phyloP scores from a whole-genome alignment of 139 green algal species.

The Closterium sp. region DNA sequence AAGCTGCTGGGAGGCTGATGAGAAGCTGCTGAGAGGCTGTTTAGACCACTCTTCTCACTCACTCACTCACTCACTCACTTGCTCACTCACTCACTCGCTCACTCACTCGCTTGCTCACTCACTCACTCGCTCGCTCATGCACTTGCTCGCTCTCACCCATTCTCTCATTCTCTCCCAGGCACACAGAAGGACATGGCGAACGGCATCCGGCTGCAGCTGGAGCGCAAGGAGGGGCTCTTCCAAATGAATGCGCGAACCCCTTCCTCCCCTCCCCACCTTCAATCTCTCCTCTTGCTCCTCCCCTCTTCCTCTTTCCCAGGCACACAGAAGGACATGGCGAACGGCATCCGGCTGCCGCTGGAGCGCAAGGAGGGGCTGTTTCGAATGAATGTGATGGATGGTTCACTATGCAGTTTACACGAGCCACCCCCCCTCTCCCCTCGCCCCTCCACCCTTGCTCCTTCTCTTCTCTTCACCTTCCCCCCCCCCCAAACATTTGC shows the following conservation, averaged over 20 bases:
- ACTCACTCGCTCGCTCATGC: too few species aligned
- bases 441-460: neutral
- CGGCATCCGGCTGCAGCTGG: conserved; percentile 82
- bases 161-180: neutral
- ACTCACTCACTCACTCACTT: too few species aligned
- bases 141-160: too few species aligned
- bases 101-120: too few species aligned
- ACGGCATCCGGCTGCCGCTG: conserved; percentile 81
- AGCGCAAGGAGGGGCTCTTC: conserved; percentile 99
- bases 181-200: conserved; percentile 17
- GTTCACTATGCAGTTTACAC: neutral
- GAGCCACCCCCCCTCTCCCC: neutral
- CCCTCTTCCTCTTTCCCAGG: neutral
- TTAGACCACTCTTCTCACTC: too few species aligned
- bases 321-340: conserved; percentile 16
- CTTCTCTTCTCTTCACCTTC: neutral
- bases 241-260: conserved; percentile 74
- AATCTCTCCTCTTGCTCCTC: neutral
- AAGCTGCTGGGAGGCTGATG: too few species aligned
- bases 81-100: too few species aligned
- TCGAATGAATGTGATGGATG: conserved; percentile 99
- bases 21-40: too few species aligned
- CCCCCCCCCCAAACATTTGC: neutral
- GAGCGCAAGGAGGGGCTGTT: conserved; percentile 99
- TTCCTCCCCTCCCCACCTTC: neutral